These are phyloP conservation scores for Rhizopogon rudus DNA, from an alignment of 768 basidiomycete genomes.

Conservation along the genomic window DNA sequence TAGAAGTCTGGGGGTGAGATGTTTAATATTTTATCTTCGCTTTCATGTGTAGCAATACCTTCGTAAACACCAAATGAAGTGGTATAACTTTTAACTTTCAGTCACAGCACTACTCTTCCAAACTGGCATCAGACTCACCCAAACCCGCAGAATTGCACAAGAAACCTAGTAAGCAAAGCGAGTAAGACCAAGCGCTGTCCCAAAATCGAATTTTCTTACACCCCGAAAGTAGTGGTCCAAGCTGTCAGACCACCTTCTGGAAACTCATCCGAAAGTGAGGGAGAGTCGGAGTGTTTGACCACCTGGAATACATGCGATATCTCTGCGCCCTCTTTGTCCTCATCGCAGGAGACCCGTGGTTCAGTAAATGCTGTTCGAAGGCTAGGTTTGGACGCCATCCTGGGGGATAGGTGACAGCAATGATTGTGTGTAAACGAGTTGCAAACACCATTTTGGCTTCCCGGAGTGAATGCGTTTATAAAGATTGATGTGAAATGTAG, in stretches of 20 bases:
- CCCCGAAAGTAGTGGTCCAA: conserved; percentile 5
- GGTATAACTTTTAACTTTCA: conserved; percentile 15
- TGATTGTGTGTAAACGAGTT: too few species aligned
- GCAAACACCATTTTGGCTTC: too few species aligned
- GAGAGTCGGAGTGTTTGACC: too few species aligned
- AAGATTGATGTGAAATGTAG: too few species aligned
- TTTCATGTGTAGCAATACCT: conserved; percentile 7
- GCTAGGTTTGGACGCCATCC: too few species aligned
- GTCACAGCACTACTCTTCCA: too few species aligned
- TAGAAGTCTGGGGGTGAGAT: conserved; percentile 23
- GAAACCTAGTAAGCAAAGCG: conserved; percentile 8
- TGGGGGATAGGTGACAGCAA: too few species aligned
- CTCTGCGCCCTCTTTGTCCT: too few species aligned
- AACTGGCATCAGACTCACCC: conserved; percentile 6
- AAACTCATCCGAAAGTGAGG: background rate
- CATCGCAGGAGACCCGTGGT: too few species aligned
- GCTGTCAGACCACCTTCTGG: conserved; percentile 6
- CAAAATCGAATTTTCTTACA: background rate
- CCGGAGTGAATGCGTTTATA: too few species aligned
- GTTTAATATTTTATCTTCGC: conserved; percentile 11
- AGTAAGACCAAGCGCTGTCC: background rate
- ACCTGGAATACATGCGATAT: too few species aligned
- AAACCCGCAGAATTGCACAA: conserved; percentile 23
- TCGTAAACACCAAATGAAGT: conserved; percentile 29
- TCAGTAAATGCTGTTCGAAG: too few species aligned